A percentile compares a stretch with the other conserved stretches of the same genome.
Conservation (phyloP, 345 rosid species). For the Camelina sativa region DNA sequence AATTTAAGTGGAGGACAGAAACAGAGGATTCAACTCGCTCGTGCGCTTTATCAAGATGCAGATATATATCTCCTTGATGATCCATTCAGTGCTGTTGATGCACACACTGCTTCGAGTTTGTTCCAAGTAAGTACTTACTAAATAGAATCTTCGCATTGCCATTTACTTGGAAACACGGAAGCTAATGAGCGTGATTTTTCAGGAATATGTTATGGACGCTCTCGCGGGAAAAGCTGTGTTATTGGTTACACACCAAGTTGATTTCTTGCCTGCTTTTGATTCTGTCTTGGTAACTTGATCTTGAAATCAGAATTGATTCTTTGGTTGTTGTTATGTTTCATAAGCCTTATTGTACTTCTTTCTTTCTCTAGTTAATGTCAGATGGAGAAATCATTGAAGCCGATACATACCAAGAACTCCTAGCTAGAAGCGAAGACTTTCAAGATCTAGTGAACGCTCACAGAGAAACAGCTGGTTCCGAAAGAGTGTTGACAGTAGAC, state of each 20-base stretch:
- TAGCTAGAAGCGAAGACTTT: slow-evolving; percentile 69
- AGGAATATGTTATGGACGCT: slow-evolving; percentile 86
- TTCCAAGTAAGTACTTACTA: slow-evolving; percentile 62
- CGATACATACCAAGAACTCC: slow-evolving; percentile 71
- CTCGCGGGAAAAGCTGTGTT: slow-evolving; percentile 76
- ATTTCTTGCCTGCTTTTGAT: slow-evolving; percentile 90
- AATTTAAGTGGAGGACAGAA: slow-evolving; percentile 98
- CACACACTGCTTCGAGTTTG: slow-evolving; percentile 88
- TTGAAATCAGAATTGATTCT: not conserved
- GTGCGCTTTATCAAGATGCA: slow-evolving; percentile 92
- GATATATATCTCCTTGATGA: slow-evolving; percentile 93
- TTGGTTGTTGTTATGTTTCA: not conserved
- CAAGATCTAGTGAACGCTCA: slow-evolving; percentile 90
- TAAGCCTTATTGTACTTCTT: slow-evolving; percentile 5
- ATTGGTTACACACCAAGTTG: slow-evolving; percentile 97
- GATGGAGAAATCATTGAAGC: slow-evolving; percentile 82
- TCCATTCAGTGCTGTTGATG: slow-evolving; percentile 98
- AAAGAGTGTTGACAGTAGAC: slow-evolving; percentile 53
- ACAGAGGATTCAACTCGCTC: slow-evolving; percentile 96
- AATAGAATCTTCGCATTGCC: not conserved
- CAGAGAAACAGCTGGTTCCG: slow-evolving; percentile 91
- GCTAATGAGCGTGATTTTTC: slow-evolving; percentile 44
- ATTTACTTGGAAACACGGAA: slow-evolving; percentile 6
- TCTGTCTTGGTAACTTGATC: slow-evolving; percentile 70
- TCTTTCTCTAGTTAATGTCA: slow-evolving; percentile 70